Conservation (phyloP, 768 basidiomycete genomes). For the Paxillus involutus region DNA sequence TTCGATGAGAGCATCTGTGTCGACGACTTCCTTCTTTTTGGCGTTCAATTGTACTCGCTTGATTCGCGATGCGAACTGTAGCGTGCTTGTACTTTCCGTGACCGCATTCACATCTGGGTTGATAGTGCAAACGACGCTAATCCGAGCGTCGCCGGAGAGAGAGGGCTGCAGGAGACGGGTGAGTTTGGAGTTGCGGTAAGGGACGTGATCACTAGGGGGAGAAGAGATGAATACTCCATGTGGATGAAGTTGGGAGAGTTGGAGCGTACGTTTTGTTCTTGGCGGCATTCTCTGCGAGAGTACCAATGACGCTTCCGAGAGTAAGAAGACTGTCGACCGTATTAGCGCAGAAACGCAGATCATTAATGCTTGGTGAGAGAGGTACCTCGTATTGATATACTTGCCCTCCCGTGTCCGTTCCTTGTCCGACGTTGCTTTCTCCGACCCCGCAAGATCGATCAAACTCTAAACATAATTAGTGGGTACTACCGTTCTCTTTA, state of each 20-base stretch:
- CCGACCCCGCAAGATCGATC: constrained; percentile 95
- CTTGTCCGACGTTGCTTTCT: constrained; percentile 94
- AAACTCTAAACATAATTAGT: constrained; percentile 55
- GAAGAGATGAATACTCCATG: neutral
- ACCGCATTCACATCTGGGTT: constrained; percentile 82
- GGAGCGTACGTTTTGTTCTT: constrained; percentile 63
- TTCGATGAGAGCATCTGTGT: constrained; percentile 91
- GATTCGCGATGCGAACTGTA: constrained; percentile 88
- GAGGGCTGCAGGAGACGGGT: constrained; percentile 95
- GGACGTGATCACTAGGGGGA: constrained; percentile 73
- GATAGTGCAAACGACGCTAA: constrained; percentile 95
- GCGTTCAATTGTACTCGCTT: constrained; percentile 88
- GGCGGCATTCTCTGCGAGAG: constrained; percentile 84
- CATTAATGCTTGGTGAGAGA: neutral
- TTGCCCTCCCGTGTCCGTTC: constrained; percentile 95
- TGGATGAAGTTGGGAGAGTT: neutral
- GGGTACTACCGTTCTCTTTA: neutral
- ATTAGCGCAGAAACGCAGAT: neutral
- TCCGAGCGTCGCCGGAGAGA: constrained; percentile 90
- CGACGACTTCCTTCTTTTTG: constrained; percentile 90
- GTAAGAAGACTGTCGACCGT: constrained; percentile 68
- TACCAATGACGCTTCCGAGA: constrained; percentile 89
- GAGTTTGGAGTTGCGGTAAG: constrained; percentile 93
- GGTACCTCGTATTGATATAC: constrained; percentile 89
- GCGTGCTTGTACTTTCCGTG: constrained; percentile 82